Evolutionary conservation across 192 early-diverging fungal genomes (phyloP), one percentile per base, ranked within the genome.

Genomic region (Rhizoclosmatium globosum): DNA sequence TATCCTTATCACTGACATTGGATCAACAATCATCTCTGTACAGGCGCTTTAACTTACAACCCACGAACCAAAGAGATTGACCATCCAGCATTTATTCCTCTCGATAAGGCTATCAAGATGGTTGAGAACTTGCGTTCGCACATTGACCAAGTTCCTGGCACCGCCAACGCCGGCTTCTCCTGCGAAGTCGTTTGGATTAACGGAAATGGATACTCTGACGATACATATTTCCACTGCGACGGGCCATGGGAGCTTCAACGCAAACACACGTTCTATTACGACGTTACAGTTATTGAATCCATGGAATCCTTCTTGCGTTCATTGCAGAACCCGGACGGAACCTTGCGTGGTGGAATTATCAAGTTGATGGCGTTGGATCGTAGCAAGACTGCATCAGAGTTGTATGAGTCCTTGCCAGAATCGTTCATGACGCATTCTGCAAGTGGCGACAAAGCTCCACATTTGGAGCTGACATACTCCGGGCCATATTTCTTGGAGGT

Each of bases 131-230:
- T 72, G 17, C 46, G 50, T 19, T 15, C 15, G 0, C 17, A 13
- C 7, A 58, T 76, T 68, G n/a, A 66, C 15, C 31, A 13, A 13
- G 13, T 15, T 6, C 11, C 31, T 41, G 62, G 48, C 13, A 6
- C 9, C 39, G 74, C 19, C 9, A 47, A 68, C 4, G 67, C 67
- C 9, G 74, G 59, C 4, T 76, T 76, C 56, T 11, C 74, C 7
- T 45, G 43, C n/a, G 74, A 76, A 68, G 74, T 76, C 4, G 62
- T 72, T 21, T 72, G 53, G 47, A 72, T 72, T 47, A 53, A 58
- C 48, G 48, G 21, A 9, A 11, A 47, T 17, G 41, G 43, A 15
- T 72, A 72, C 41, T 72, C 70, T 13, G 41, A 47, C 41, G 70
- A 72, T 39, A 57, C 70, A 21, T 57, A 31, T 39, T 72, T 72